Conservation (phyloP, 192 early-diverging fungal genomes). For the Pilaira anomala region DNA sequence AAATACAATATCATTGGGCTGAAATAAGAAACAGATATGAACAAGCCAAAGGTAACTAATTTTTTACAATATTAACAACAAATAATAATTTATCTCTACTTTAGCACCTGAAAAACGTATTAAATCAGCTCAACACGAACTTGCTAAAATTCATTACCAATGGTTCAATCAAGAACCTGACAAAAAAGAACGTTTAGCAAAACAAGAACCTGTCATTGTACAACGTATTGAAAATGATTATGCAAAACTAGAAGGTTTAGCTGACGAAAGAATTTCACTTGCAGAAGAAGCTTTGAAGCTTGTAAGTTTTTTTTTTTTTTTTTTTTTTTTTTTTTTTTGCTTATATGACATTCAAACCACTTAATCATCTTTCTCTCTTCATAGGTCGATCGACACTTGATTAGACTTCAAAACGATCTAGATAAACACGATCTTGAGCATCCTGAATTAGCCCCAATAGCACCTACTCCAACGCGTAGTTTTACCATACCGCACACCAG, state of each 20-base stretch:
- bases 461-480: background rate
- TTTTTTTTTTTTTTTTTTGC: background rate
- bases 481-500: slow-evolving; percentile 5
- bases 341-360: background rate
- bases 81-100: background rate
- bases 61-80: background rate
- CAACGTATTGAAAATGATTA: slow-evolving; percentile 28
- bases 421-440: slow-evolving; percentile 22
- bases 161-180: slow-evolving; percentile 26
- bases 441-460: slow-evolving; percentile 9
- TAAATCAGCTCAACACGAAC: slow-evolving; percentile 19
- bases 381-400: slow-evolving; percentile 35
- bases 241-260: slow-evolving; percentile 22
- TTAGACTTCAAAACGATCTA: slow-evolving; percentile 22
- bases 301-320: slow-evolving; percentile 7
- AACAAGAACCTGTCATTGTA: slow-evolving; percentile 29
- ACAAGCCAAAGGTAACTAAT: slow-evolving; percentile 21
- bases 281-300: slow-evolving; percentile 31
- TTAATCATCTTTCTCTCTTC: background rate
- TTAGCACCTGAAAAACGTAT: slow-evolving; percentile 26
- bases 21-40: slow-evolving; percentile 32
- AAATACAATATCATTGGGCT: slow-evolving; percentile 34
- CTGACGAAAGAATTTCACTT: slow-evolving; percentile 24
- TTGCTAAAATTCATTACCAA: slow-evolving; percentile 28
- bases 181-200: slow-evolving; percentile 21